phyloP scores from a whole-genome alignment of 768 basidiomycete genomes.

The Pholiota microspora region DNA sequence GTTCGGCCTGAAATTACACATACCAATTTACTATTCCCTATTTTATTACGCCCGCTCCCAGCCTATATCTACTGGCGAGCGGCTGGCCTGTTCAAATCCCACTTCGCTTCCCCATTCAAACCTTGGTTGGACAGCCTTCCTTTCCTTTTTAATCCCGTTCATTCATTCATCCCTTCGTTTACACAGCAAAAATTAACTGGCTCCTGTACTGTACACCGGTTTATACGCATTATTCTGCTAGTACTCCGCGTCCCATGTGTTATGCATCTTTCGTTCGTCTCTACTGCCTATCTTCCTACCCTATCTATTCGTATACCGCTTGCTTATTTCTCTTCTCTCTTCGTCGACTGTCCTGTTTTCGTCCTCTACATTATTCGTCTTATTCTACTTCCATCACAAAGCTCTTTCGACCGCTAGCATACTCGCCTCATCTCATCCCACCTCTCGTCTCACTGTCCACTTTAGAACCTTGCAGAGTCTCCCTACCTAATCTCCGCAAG shows the following conservation, averaged over 20 bases:
- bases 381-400: conserved; percentile 1
- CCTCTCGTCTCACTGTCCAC: neutral
- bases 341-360: neutral
- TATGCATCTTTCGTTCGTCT: neutral
- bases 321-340: neutral
- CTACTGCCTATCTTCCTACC: neutral
- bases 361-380: neutral
- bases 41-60: conserved; percentile 6
- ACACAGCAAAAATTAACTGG: conserved; percentile 6
- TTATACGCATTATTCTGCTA: conserved; percentile 1
- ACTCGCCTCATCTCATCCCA: neutral
- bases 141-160: conserved; percentile 4
- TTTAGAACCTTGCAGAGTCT: conserved; percentile 1
- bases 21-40: conserved; percentile 9
- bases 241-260: neutral
- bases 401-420: neutral
- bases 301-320: neutral
- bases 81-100: neutral
- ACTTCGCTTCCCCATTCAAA: conserved; percentile 9
- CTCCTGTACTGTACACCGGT: conserved; percentile 3
- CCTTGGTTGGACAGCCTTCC: conserved; percentile 9
- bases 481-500: conserved; percentile 1
- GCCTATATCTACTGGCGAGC: neutral
- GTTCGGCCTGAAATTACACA: conserved; percentile 3
- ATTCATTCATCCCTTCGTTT: conserved; percentile 13